Percentiles rank a stretch among this genome's conserved stretches.
These are phyloP conservation scores for Neurospora cerealis DNA, from an alignment of 495 filamentous ascomycete species.

Conservation along the genomic window DNA sequence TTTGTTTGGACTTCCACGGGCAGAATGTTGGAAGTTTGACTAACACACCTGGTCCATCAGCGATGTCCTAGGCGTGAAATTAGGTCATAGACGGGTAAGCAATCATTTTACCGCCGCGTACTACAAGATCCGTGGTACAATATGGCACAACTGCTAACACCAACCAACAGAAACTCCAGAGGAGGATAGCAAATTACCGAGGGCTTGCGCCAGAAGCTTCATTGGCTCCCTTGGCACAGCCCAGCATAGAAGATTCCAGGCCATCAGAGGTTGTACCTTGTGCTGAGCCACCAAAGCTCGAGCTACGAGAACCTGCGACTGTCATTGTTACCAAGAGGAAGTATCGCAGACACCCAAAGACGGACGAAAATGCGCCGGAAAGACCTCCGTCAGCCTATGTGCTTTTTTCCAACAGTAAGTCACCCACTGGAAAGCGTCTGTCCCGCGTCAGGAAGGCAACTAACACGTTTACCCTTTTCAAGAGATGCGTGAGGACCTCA, in stretches of 20 bases:
- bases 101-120: background rate
- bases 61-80: conserved; percentile 59
- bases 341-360: conserved; percentile 72
- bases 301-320: conserved; percentile 21
- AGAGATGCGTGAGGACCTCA: conserved; percentile 67
- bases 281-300: conserved; percentile 20
- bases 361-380: conserved; percentile 70
- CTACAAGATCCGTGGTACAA: background rate
- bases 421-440: background rate
- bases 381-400: conserved; percentile 73
- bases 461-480: background rate
- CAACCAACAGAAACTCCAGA: conserved; percentile 37
- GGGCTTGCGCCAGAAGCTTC: conserved; percentile 44
- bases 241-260: conserved; percentile 28
- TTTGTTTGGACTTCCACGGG: background rate
- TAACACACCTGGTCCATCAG: conserved; percentile 26
- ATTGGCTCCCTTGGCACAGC: conserved; percentile 27
- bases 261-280: conserved; percentile 19
- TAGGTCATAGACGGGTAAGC: conserved; percentile 67
- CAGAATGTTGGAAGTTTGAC: background rate
- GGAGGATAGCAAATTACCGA: conserved; percentile 44
- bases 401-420: conserved; percentile 72
- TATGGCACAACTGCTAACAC: conserved; percentile 1
- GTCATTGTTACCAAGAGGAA: conserved; percentile 49
- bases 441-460: background rate